Evolutionary conservation across 352 stramenopile genomes (phyloP).

Genomic region (Elongisporangium prolatum): DNA sequence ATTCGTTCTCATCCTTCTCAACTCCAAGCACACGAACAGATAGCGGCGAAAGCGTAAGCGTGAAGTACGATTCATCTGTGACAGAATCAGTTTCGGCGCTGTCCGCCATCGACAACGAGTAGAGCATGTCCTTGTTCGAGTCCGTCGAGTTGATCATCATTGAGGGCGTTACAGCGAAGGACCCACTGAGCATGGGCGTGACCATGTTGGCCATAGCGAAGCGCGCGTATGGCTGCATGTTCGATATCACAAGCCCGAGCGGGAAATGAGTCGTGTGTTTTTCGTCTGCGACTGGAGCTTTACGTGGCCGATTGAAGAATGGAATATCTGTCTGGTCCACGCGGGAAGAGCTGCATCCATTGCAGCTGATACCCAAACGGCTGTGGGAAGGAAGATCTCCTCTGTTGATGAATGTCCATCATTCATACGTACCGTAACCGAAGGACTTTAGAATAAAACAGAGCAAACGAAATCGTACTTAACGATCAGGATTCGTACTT

Average conservation of each 20-base stretch:
- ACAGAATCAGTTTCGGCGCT: slow-evolving; percentile 67
- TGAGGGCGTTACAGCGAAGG: not conserved
- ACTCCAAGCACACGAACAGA: not conserved
- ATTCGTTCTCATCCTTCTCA: not conserved
- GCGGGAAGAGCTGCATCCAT: not conserved
- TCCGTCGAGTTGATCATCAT: not conserved
- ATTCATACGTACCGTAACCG: not conserved
- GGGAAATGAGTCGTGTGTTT: not conserved
- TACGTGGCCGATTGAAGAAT: not conserved
- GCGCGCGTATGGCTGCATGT: not conserved
- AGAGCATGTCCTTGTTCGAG: not conserved
- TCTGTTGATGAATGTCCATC: not conserved
- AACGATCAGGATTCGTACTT: not conserved
- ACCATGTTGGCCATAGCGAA: not conserved
- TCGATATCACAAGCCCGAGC: not conserved
- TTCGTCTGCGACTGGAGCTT: not conserved
- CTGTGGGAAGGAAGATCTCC: not conserved
- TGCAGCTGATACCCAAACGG: not conserved
- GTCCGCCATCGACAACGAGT: not conserved
- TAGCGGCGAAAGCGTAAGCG: slow-evolving; percentile 1
- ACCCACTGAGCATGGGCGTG: not conserved
- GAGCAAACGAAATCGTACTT: not conserved
- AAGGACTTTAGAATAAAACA: not conserved
- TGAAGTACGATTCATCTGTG: slow-evolving; percentile 21
- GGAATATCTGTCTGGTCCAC: not conserved